Evolutionary conservation across 306 rosid genomes (phyloP), one percentile per base, ranked within the genome.

Genomic region (Canavalia ensiformis): DNA sequence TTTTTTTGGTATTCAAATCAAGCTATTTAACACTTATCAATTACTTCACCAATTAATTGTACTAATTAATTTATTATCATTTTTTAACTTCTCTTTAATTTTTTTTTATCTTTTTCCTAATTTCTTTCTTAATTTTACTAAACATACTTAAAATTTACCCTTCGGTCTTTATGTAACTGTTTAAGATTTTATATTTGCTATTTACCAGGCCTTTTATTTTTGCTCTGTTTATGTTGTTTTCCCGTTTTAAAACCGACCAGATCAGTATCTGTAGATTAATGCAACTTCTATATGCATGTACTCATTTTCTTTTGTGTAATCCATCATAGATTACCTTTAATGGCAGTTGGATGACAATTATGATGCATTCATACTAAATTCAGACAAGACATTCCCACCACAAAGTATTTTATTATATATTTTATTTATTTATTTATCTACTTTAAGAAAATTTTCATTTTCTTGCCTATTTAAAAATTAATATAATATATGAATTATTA

Each of bases 161-260:
- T 34, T 50, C 49, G 39, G 8, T 9, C 72, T 37, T 39, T 37
- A 47, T 71, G 8, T 5, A 37, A 39, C 33, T 58, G 59, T 51
- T 50, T 52, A 63, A 73, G 74, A 50, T 63, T 66, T 50, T 46
- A 68, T 4, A 13, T 78, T 8, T 41, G 52, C 13, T n/a, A 39
- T 46, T 49, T 65, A 51, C 5, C 6, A 37, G 41, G 41, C 41
- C 3, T 37, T 2, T 37, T 37, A 37, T 37, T 37, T 37, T 37
- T 37, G 41, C 41, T 2, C 50, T 56, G 66, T 55, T 44, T 31
- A 55, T 37, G 35, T 80, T 12, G 9, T 35, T 62, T 28, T 62
- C 13, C 6, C 4, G 46, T 62, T 62, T 12, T 34, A 7, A 42
- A 34, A 30, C 29, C 29, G 0, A 5, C 29, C 60, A 29, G 42